Evolutionary conservation across 495 filamentous ascomycete genomes (phyloP), one percentile per base, ranked within the genome.

Genomic region (Penicillium paxilli): DNA sequence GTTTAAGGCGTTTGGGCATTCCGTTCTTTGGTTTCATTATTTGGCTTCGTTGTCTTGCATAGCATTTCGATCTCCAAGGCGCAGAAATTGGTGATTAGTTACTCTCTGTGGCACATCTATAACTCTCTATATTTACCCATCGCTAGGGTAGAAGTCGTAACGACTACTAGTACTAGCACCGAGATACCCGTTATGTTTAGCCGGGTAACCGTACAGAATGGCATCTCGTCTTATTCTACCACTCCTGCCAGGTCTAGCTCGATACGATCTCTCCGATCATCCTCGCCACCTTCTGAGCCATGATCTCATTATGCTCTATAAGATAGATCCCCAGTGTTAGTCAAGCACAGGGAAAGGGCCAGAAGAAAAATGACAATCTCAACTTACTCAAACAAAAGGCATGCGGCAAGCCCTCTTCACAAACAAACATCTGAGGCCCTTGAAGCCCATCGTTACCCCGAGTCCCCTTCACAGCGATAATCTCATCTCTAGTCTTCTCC

Each of bases 381-480:
- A n/a, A 81, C 85, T 82, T 62, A 88, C 85, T 76, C 46, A 93
- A 80, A 67, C 87, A 92, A 71, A 96, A 96, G 0, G 80, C 88
- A 80, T 96, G 92, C 30, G 87, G 87, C 54, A 92, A 71, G 0
- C 81, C 80, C 21, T 82, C 78, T 56, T 91, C 81, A 65, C 90
- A 90, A 60, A 96, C 78, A 49, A 88, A 61, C 79, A 95, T 87
- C 52, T 61, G 74, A 11, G 87, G 85, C 51, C 85, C 86, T n/a
- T n/a, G n/a, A 32, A 77, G 71, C 33, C 65, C 63, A 28, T 73
- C 66, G 33, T 32, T 32, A 28, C 25, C 10, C 4, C 52, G 24
- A 28, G 16, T 49, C 20, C 71, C 80, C 14, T 86, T 65, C 3
- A 77, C 41, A 21, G 70, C 75, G 57, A 96, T 87, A 49, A 96